phyloP scores from a whole-genome alignment of 2,329 filamentous ascomycete species.

The Ramularia endophylla region DNA sequence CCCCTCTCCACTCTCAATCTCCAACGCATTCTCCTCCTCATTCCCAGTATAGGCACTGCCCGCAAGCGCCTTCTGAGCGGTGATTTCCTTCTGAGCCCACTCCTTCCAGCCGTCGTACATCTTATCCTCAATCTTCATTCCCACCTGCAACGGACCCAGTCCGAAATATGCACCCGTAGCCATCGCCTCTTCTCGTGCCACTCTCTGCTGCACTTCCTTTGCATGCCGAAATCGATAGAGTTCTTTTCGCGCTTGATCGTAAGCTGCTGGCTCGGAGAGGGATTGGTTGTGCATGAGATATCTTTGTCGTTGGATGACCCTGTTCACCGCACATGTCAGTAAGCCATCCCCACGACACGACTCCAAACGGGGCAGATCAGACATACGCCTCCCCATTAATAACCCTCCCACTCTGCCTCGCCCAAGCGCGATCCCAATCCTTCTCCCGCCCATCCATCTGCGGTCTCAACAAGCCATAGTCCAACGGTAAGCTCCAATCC shows the following conservation, averaged over 20 bases:
- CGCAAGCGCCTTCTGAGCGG: constrained; percentile 41
- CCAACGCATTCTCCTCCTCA: constrained; percentile 28
- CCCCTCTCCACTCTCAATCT: constrained; percentile 29
- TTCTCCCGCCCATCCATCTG: constrained; percentile 41
- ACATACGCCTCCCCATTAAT: constrained; percentile 56
- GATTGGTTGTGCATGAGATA: constrained; percentile 62
- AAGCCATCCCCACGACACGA: constrained; percentile 5
- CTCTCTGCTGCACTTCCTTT: constrained; percentile 73
- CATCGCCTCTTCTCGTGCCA: constrained; percentile 82
- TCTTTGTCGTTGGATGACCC: constrained; percentile 86
- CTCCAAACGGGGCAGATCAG: too few species aligned
- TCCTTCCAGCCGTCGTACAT: constrained; percentile 78
- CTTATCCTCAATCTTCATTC: constrained; percentile 75
- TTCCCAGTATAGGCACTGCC: constrained; percentile 39
- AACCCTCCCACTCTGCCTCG: constrained; percentile 68
- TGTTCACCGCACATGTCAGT: constrained; percentile 34
- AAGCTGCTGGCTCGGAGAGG: constrained; percentile 55
- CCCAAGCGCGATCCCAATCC: constrained; percentile 30
- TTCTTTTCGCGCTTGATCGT: constrained; percentile 81
- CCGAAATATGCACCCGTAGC: constrained; percentile 86
- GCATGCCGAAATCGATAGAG: constrained; percentile 81
- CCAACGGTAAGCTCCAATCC: constrained; percentile 62
- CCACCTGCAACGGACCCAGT: constrained; percentile 65
- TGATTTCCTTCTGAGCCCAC: constrained; percentile 60
- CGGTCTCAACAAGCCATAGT: constrained; percentile 20